Conservation (phyloP, 1,284 basidiomycete genomes). For the Puccinia horiana region DNA sequence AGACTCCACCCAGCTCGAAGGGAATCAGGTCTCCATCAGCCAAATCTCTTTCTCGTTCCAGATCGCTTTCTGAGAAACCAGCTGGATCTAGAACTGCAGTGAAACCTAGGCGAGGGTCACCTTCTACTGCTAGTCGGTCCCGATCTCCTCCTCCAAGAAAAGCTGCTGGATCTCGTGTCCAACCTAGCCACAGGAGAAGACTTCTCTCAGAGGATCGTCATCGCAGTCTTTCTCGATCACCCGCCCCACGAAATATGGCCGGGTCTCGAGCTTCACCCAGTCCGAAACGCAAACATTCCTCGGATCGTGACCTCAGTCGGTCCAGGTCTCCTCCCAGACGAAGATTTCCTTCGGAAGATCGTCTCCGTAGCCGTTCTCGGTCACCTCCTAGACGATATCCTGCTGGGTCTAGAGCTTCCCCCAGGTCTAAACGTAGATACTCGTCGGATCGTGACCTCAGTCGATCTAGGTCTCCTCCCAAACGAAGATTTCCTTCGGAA, state of each 20-base stretch:
- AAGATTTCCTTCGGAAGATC: background rate
- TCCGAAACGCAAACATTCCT: background rate
- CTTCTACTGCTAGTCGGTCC: background rate
- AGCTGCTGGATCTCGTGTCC: background rate
- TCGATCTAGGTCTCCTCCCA: background rate
- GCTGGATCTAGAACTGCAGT: constrained; percentile 18
- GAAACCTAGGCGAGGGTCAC: background rate
- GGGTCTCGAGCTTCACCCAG: background rate
- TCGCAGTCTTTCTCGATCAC: constrained; percentile 4
- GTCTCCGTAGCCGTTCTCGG: background rate
- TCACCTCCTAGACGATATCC: background rate
- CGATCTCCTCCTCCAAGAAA: constrained; percentile 1
- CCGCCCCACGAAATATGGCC: background rate
- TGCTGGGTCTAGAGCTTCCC: background rate
- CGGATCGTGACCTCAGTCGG: background rate
- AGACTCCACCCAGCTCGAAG: background rate
- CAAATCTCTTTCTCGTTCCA: background rate
- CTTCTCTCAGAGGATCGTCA: too few relatives aligned
- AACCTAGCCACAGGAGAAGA: background rate
- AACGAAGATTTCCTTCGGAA: background rate
- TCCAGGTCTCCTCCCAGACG: constrained; percentile 11
- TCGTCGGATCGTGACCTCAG: background rate
- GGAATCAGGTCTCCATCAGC: background rate
- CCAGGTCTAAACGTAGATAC: background rate
- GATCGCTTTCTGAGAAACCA: background rate